phyloP scores from a whole-genome alignment of 768 basidiomycete species.

The Pisolithus orientalis region DNA sequence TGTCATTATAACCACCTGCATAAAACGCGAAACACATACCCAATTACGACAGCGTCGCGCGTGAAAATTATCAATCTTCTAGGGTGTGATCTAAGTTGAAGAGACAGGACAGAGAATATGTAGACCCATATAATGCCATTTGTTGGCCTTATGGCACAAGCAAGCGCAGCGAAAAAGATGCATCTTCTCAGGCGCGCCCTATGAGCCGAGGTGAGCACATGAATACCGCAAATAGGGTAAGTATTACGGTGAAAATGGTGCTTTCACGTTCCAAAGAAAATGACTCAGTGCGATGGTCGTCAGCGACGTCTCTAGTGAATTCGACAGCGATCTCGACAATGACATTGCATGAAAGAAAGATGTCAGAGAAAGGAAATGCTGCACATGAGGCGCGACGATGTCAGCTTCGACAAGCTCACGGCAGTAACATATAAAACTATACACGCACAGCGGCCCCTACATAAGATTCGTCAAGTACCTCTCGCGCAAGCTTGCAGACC shows the following conservation, averaged over 20 bases:
- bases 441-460: constrained; percentile 56
- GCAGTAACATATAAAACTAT: background rate
- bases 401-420: background rate
- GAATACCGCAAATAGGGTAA: constrained; percentile 8
- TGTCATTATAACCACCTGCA: constrained; percentile 3
- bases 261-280: constrained; percentile 64
- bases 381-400: background rate
- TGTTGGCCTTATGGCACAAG: constrained; percentile 83
- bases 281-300: constrained; percentile 69
- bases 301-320: constrained; percentile 86
- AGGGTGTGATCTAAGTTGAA: constrained; percentile 38
- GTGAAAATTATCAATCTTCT: constrained; percentile 29
- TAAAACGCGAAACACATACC: constrained; percentile 32
- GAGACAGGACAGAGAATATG: constrained; percentile 53
- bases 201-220: constrained; percentile 23
- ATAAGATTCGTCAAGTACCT: constrained; percentile 52
- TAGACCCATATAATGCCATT: constrained; percentile 83
- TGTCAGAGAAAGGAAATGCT: constrained; percentile 77
- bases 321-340: constrained; percentile 84
- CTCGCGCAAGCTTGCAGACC: constrained; percentile 54
- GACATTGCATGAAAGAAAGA: constrained; percentile 86
- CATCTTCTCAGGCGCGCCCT: constrained; percentile 29
- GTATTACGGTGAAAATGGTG: constrained; percentile 21
- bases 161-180: constrained; percentile 62
- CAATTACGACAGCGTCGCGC: constrained; percentile 34